Evolutionary conservation across 2,329 filamentous ascomycete genomes (phyloP).

Genomic region (Anisogramma anomala): DNA sequence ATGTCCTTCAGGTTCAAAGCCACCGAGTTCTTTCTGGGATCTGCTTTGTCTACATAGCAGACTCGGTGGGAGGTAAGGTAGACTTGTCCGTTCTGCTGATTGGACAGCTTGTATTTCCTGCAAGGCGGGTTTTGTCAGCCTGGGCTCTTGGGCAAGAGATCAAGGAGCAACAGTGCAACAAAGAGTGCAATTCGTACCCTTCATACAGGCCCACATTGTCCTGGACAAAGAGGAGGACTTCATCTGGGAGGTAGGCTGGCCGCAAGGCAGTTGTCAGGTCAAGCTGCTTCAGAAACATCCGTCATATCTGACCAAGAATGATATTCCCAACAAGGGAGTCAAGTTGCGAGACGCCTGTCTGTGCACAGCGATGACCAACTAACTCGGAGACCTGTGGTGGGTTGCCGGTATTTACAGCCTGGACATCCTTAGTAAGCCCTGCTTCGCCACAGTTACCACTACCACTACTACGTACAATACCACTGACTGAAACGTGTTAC

Average conservation of each 20-base stretch:
- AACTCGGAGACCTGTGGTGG: no score
- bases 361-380: no score
- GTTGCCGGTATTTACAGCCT: no score
- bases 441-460: no score
- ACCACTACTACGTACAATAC: no score
- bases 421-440: no score
- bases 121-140: slow-evolving; percentile 5
- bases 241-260: slow-evolving; percentile 83
- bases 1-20: slow-evolving; percentile 83
- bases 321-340: slow-evolving; percentile 16
- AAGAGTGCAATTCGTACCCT: slow-evolving; percentile 47
- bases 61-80: slow-evolving; percentile 92
- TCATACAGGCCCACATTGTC: slow-evolving; percentile 96
- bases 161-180: no score
- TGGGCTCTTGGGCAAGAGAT: background rate
- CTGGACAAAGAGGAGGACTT: slow-evolving; percentile 91
- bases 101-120: slow-evolving; percentile 89
- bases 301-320: slow-evolving; percentile 39
- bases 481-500: no score
- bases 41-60: slow-evolving; percentile 84
- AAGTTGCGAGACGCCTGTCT: no score
- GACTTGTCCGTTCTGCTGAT: slow-evolving; percentile 90
- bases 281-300: slow-evolving; percentile 94
- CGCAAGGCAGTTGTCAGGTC: slow-evolving; percentile 94
- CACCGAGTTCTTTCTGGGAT: slow-evolving; percentile 74